Base-by-base conservation (phyloP, 106 monocot genomes). In the Cymbidium sinense region DNA sequence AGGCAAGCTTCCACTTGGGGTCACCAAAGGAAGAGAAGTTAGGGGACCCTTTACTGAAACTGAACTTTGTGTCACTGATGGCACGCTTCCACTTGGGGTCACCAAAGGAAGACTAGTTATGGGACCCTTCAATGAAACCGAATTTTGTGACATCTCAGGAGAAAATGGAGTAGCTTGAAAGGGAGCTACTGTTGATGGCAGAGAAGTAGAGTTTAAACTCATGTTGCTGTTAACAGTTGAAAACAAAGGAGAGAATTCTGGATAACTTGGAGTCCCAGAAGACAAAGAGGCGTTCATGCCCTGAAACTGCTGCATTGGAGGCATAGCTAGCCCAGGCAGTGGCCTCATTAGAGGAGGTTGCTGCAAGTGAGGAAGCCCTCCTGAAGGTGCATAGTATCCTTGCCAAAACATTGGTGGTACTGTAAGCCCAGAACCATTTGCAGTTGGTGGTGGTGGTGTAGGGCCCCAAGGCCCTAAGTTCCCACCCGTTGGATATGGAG, bases 371-470 rank as follows among this genome's bases (percentile, higher is more conserved):
- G 88, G 80, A 74, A 86, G 43, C 43, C 79, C 78, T 55, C 54
- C 80, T 30, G 89, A 41, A 7, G 89, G 83, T 62, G 85, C 43
- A 83, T 90, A 90, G 52, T 77, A 90, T 23, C 90, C 87, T 75
- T 81, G 90, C 87, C 87, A 90, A 73, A 87, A 91, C 70, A 91
- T 79, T 43, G 91, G 87, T 23, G 91, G 87, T 81, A 88, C 77
- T 71, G 81, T 75, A 77, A 86, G 86, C 43, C 87, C 85, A 75
- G 87, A 81, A 27, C 78, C 85, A 82, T 86, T 82, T 70, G 83
- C 79, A 28, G 79, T 64, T 77, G 80, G 84, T 73, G 80, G 54
- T 28, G 79, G 43, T 2, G 84, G 77, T 50, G 83, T 5, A 39
- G 91, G 79, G 13, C 87, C 91, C 91, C 91, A 91, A 11, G 88